Evolutionary conservation across 164 flowering plant species (phyloP), one percentile per base, ranked within the genome.

Genomic region (Protea cynaroides): DNA sequence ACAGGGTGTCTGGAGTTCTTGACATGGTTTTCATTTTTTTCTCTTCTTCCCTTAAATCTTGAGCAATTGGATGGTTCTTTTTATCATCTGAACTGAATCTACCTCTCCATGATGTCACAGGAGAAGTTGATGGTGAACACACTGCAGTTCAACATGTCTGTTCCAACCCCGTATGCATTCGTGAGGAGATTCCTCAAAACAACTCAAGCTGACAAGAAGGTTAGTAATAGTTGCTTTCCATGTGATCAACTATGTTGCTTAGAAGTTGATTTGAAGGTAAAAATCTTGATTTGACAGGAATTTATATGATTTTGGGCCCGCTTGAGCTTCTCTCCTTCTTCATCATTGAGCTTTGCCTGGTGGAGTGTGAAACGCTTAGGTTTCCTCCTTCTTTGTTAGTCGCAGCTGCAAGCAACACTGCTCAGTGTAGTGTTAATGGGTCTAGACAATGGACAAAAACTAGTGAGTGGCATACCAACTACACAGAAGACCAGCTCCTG

Each of bases 171-270:
- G 1, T 89, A 86, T 64, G 89, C 82, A 58, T 89, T 92, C 71
- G 78, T 89, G 89, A 79, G 77, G 73, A 83, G 96, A 70, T 92
- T 82, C 66, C 83, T 89, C 6, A 92, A 89, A 77, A 92, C 96
- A 40, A 85, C 92, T 52, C 80, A 86, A 64, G 77, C 87, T 18
- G 86, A 92, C 78, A 79, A 76, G 68, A 82, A 79, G 86, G 96
- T 86, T 43, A 44, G 57, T 7, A 25, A 5, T 29, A 29, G 5
- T n/a, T 25, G 0, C 19, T 62, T 37, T 46, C 46, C 13, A 57
- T 15, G 13, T 12, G 8, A 40, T 40, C 46, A 40, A 40, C 46
- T 40, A 40, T 18, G 23, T 51, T 18, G 40, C 25, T 14, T n/a
- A 13, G 22, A 22, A 54, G 9, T 54, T n/a, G n/a, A n/a, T n/a